phyloP scores from a whole-genome alignment of 345 rosid species.

The Hirschfeldia incana region DNA sequence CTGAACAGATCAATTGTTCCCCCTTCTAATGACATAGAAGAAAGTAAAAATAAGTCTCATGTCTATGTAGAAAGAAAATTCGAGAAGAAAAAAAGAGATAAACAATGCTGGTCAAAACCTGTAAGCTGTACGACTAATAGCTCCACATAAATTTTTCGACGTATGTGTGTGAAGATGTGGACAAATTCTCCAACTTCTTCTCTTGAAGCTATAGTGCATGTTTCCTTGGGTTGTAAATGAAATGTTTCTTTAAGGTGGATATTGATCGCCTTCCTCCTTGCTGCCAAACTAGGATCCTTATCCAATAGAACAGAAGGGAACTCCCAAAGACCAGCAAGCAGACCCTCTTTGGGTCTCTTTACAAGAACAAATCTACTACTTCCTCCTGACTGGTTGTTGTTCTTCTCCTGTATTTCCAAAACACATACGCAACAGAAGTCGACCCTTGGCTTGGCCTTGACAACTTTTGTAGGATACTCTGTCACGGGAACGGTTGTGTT shows the following conservation, averaged over 20 bases:
- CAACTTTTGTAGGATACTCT: slow-evolving; percentile 71
- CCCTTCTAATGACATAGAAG: slow-evolving; percentile 15
- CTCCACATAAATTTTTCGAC: slow-evolving; percentile 76
- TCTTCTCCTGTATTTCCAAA: slow-evolving; percentile 64
- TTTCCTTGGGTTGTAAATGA: slow-evolving; percentile 47
- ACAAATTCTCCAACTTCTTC: slow-evolving; percentile 82
- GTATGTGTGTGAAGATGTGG: slow-evolving; percentile 81
- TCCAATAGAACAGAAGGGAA: slow-evolving; percentile 68
- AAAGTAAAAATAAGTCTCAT: not conserved
- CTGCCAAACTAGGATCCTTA: slow-evolving; percentile 50
- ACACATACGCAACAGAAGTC: slow-evolving; percentile 81
- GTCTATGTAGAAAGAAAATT: not conserved
- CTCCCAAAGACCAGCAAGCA: slow-evolving; percentile 99
- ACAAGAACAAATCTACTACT: slow-evolving; percentile 63
- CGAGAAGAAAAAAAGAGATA: not conserved
- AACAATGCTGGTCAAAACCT: slow-evolving; percentile 41
- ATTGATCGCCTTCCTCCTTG: slow-evolving; percentile 62
- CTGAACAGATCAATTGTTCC: slow-evolving; percentile 8
- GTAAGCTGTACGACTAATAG: slow-evolving; percentile 56
- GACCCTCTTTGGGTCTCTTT: slow-evolving; percentile 79
- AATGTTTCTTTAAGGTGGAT: slow-evolving; percentile 58
- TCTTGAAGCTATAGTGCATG: slow-evolving; percentile 52
- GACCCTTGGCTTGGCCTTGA: slow-evolving; percentile 62
- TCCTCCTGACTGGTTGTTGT: slow-evolving; percentile 44
- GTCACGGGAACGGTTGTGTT: slow-evolving; percentile 57